Evolutionary conservation across 2,329 filamentous ascomycete genomes (phyloP).

Genomic region (Sodiomyces alkalinus): DNA sequence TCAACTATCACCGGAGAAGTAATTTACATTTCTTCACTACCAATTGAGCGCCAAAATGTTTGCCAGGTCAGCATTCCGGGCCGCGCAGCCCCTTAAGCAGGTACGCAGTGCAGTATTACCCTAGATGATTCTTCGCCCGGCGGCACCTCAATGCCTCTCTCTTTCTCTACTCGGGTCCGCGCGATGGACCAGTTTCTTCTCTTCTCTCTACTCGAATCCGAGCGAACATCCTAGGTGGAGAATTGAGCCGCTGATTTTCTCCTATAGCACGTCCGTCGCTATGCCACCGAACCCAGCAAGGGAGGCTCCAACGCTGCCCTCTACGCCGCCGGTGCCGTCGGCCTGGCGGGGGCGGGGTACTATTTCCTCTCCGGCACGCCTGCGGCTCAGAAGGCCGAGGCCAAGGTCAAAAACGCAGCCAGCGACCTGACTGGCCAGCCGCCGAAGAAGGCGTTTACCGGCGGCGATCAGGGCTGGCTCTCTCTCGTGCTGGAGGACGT

Average conservation of each 20-base stretch:
- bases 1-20: background rate
- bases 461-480: conserved; percentile 82
- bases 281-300: conserved; percentile 51
- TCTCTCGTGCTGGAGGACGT: conserved; percentile 65
- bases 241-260: conserved; percentile 14
- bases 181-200: too few relatives aligned
- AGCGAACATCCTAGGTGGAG: conserved; percentile 18
- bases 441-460: conserved; percentile 46
- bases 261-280: conserved; percentile 37
- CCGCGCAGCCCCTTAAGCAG: conserved; percentile 48
- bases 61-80: conserved; percentile 47
- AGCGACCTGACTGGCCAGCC: conserved; percentile 16
- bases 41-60: conserved; percentile 39
- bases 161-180: too few relatives aligned
- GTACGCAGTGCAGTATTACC: too few relatives aligned
- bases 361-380: conserved; percentile 39
- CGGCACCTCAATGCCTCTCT: conserved; percentile 7
- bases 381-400: conserved; percentile 42
- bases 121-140: conserved; percentile 2
- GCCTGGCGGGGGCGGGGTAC: conserved; percentile 39
- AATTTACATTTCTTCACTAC: conserved; percentile 5
- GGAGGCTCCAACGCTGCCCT: conserved; percentile 43
- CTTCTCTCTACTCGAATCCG: too few relatives aligned
- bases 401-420: conserved; percentile 30
- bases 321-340: conserved; percentile 44